A percentile compares a stretch with the other conserved stretches of the same genome.
Conservation (phyloP, 139 green algal genomes). For the Coccomyxa sp. region DNA sequence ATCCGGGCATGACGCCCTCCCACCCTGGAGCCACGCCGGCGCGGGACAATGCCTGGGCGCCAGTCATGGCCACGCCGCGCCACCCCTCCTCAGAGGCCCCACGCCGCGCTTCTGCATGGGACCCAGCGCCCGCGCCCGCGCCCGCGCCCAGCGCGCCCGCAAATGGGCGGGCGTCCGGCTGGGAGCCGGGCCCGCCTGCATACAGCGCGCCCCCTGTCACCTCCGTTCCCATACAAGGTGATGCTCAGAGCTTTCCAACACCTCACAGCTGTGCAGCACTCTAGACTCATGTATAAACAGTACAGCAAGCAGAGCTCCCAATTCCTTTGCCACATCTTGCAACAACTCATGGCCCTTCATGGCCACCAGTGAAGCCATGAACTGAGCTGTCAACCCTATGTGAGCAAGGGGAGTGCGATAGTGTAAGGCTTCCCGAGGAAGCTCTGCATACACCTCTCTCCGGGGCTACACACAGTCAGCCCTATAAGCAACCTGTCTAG, state of each 20-base stretch:
- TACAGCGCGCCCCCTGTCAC: background rate
- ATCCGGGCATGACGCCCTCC: conserved; percentile 58
- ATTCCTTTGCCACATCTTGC: no score
- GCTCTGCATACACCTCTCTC: no score
- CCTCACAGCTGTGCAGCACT: no score
- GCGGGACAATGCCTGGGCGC: background rate
- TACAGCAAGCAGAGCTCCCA: no score
- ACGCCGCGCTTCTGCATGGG: background rate
- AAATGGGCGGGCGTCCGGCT: background rate
- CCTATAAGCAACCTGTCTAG: no score
- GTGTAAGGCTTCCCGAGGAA: no score
- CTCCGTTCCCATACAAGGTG: background rate
- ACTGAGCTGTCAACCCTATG: no score
- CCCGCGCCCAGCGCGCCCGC: background rate
- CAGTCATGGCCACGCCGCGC: background rate
- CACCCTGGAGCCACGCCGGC: background rate
- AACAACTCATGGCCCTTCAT: no score
- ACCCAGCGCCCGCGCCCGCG: background rate
- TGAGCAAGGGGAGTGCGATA: no score
- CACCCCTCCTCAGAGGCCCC: background rate
- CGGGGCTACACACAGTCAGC: no score
- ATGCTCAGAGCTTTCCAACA: background rate
- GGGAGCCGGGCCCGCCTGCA: background rate
- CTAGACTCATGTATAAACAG: no score
- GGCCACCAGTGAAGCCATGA: no score